Conservation (phyloP, 2,329 filamentous ascomycete species). For the Botrytis aclada region DNA sequence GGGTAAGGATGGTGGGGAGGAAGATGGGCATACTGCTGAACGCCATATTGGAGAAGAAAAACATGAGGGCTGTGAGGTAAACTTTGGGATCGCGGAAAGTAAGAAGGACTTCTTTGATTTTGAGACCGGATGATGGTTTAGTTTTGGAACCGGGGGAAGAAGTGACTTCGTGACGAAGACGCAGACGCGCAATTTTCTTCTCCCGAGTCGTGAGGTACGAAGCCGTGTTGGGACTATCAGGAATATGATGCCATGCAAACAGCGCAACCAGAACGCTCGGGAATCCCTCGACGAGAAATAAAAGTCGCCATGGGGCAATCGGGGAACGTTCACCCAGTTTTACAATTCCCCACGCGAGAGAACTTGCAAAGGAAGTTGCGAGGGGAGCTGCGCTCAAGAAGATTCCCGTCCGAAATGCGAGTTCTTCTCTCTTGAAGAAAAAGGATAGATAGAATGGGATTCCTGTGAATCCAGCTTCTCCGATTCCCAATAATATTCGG, state of each 20-base stretch:
- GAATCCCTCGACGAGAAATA: constrained; percentile 83
- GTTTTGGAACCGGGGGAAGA: background rate
- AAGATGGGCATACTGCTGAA: constrained; percentile 88
- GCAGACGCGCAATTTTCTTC: constrained; percentile 66
- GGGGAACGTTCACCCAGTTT: constrained; percentile 61
- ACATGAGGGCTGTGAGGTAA: constrained; percentile 76
- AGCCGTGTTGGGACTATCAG: constrained; percentile 69
- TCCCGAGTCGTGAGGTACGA: constrained; percentile 60
- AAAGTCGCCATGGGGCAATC: constrained; percentile 78
- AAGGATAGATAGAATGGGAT: constrained; percentile 63
- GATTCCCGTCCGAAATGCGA: constrained; percentile 80
- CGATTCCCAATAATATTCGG: constrained; percentile 57
- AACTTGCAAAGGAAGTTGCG: constrained; percentile 78
- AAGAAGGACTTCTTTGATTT: constrained; percentile 54
- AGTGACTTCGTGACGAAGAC: constrained; percentile 49
- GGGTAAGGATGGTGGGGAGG: constrained; percentile 72
- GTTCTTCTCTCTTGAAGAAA: constrained; percentile 64
- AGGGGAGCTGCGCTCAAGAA: constrained; percentile 84
- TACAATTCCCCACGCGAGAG: constrained; percentile 75
- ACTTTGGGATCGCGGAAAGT: constrained; percentile 64
- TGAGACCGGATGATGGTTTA: constrained; percentile 41
- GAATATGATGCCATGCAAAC: constrained; percentile 70
- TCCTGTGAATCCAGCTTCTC: constrained; percentile 63
- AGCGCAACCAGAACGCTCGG: constrained; percentile 74
- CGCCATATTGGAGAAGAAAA: constrained; percentile 83